Evolutionary conservation across 2,329 filamentous ascomycete genomes (phyloP).

Genomic region (Xylaria sp.): DNA sequence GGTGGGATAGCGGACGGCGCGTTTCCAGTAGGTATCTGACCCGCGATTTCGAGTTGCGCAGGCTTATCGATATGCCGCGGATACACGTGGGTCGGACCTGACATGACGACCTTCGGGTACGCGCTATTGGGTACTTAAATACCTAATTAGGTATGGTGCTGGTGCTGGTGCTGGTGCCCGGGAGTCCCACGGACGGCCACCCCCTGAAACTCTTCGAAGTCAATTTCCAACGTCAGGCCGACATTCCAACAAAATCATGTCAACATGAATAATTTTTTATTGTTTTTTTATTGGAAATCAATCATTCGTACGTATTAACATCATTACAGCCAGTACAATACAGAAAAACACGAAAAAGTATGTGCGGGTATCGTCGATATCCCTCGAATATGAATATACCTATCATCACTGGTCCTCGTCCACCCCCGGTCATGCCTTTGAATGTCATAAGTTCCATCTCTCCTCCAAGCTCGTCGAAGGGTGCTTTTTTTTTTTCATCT

Average conservation of each 20-base stretch:
- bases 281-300: slow-evolving; percentile 13
- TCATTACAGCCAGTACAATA: slow-evolving; percentile 20
- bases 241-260: slow-evolving; percentile 1
- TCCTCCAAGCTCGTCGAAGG: slow-evolving; percentile 6
- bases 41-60: slow-evolving; percentile 23
- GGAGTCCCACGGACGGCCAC: neutral
- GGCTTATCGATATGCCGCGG: slow-evolving; percentile 34
- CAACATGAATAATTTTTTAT: slow-evolving; percentile 1
- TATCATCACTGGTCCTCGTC: neutral
- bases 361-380: slow-evolving; percentile 20
- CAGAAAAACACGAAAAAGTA: slow-evolving; percentile 13
- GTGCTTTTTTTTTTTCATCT: slow-evolving; percentile 18
- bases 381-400: slow-evolving; percentile 5
- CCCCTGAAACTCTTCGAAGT: neutral
- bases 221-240: neutral
- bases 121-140: neutral
- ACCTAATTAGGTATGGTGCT: neutral
- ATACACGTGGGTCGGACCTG: slow-evolving; percentile 14
- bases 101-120: neutral
- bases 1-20: slow-evolving; percentile 19
- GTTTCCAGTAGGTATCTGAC: slow-evolving; percentile 20
- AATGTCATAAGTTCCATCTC: neutral
- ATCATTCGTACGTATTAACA: slow-evolving; percentile 22
- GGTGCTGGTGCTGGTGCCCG: neutral
- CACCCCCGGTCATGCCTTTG: neutral